Percentiles rank a stretch among this genome's conserved stretches.
phyloP scores from a whole-genome alignment of 768 basidiomycete genomes.

The Pholiota molesta region DNA sequence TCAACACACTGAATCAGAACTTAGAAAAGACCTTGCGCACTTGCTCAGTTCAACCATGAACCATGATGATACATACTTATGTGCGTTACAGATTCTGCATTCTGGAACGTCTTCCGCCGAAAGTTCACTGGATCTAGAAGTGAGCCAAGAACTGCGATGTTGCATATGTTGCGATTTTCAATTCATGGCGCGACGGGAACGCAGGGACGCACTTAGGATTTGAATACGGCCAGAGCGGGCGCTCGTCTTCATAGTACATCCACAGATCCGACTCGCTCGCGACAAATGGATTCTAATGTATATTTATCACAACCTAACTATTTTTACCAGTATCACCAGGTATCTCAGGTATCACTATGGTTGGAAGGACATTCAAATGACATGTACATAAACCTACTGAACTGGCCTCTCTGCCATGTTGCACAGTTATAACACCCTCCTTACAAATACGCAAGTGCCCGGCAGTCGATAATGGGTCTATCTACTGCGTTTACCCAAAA shows the following conservation, averaged over 20 bases:
- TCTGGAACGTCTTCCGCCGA: neutral
- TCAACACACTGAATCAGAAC: neutral
- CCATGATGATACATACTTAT: neutral
- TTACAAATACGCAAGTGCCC: too few relatives aligned
- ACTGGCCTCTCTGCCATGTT: too few relatives aligned
- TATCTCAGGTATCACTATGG: too few relatives aligned
- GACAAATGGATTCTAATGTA: neutral
- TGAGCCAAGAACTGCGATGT: neutral
- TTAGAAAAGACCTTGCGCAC: neutral
- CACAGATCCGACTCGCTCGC: neutral
- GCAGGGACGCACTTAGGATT: too few relatives aligned
- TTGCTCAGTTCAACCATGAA: neutral
- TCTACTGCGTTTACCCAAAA: too few relatives aligned
- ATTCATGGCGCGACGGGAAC: neutral
- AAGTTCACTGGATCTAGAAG: neutral
- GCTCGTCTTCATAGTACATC: neutral
- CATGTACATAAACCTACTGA: too few relatives aligned
- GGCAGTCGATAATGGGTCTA: too few relatives aligned
- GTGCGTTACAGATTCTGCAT: neutral
- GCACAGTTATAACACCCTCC: too few relatives aligned
- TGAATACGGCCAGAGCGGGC: neutral
- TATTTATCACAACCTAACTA: neutral
- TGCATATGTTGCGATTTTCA: neutral
- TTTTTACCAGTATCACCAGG: neutral
- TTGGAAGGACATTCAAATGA: too few relatives aligned